Conservation (phyloP, 768 basidiomycete species). For the Cyclocybe aegerita region DNA sequence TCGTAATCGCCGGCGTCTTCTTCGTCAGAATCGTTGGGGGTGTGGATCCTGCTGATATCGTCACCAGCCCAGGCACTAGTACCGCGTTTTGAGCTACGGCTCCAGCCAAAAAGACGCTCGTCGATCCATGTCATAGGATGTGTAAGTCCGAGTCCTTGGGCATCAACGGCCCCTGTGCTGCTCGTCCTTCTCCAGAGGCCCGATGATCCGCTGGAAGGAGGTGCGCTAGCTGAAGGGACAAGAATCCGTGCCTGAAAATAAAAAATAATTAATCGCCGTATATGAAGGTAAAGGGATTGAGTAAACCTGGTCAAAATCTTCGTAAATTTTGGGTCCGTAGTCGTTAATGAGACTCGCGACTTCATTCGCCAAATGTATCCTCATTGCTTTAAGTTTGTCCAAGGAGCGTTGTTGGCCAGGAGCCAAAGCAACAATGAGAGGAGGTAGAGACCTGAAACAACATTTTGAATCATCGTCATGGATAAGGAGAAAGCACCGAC, state of each 20-base stretch:
- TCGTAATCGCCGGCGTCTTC: slow-evolving; percentile 92
- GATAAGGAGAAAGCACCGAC: slow-evolving; percentile 42
- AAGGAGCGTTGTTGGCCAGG: slow-evolving; percentile 87
- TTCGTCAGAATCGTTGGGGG: slow-evolving; percentile 80
- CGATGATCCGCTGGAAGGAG: slow-evolving; percentile 72
- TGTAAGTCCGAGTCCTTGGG: slow-evolving; percentile 78
- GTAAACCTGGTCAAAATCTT: slow-evolving; percentile 78
- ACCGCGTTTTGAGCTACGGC: slow-evolving; percentile 71
- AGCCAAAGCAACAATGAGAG: slow-evolving; percentile 81
- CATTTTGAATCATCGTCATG: background rate
- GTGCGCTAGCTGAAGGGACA: slow-evolving; percentile 80
- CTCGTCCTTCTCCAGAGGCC: slow-evolving; percentile 82
- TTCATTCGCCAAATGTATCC: slow-evolving; percentile 78
- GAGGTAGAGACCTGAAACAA: slow-evolving; percentile 74
- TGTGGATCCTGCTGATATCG: slow-evolving; percentile 61
- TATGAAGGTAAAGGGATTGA: background rate
- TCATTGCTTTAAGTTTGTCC: slow-evolving; percentile 70
- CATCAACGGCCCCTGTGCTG: slow-evolving; percentile 79
- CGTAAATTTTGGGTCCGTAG: slow-evolving; percentile 84
- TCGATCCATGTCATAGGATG: slow-evolving; percentile 97
- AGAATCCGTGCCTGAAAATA: slow-evolving; percentile 68
- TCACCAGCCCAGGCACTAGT: slow-evolving; percentile 86
- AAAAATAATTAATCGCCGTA: slow-evolving; percentile 1
- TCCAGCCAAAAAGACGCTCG: slow-evolving; percentile 93
- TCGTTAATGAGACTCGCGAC: slow-evolving; percentile 83